These are phyloP conservation scores for Thalassiosira livingstoniorum DNA, from an alignment of 352 stramenopile genomes.

Conservation along the genomic window DNA sequence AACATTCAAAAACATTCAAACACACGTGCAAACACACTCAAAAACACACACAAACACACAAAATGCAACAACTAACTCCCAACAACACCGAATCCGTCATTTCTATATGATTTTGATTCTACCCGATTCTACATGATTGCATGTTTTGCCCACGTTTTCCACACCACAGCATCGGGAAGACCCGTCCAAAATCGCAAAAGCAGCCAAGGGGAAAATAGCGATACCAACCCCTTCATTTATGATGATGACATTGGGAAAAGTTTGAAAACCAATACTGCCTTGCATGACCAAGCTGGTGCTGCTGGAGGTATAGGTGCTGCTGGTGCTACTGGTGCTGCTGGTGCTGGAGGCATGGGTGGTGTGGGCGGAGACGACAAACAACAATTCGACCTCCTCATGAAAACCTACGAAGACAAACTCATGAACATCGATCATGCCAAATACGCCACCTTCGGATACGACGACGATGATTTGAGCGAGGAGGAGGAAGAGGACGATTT, in stretches of 20 bases:
- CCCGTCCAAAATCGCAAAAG: not conserved
- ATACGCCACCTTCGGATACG: not conserved
- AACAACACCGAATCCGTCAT: too few species aligned
- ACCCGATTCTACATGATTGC: too few species aligned
- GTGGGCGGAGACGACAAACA: not conserved
- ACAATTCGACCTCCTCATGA: not conserved
- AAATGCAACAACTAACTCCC: too few species aligned
- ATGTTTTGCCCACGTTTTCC: too few species aligned
- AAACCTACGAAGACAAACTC: not conserved
- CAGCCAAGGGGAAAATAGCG: not conserved
- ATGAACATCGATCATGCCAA: not conserved
- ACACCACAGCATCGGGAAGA: too few species aligned
- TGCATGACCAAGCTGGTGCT: not conserved
- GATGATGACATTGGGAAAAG: not conserved
- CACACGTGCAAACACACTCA: too few species aligned
- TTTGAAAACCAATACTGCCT: too few species aligned
- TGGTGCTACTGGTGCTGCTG: not conserved
- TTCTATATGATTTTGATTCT: too few species aligned
- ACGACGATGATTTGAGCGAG: slow-evolving; percentile 17
- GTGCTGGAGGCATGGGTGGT: not conserved
- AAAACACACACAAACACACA: too few species aligned
- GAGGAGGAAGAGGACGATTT: slow-evolving; percentile 36
- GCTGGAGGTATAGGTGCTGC: not conserved
- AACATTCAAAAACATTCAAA: too few species aligned
- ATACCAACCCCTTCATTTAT: not conserved